Evolutionary conservation across 306 rosid genomes (phyloP).

Genomic region (Cucurbita maxima): DNA sequence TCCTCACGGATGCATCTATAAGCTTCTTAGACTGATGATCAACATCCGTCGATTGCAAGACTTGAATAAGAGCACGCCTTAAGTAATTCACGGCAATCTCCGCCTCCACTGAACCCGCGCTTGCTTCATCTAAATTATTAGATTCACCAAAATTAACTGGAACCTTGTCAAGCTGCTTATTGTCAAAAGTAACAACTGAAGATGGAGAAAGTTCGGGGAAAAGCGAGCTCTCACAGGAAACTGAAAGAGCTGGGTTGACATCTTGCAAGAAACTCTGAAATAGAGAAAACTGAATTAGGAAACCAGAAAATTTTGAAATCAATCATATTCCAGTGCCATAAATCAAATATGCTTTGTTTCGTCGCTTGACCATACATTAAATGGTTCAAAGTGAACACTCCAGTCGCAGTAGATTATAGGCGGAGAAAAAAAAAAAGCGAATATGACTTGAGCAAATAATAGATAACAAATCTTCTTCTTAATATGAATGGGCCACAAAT

Average conservation of each 20-base stretch:
- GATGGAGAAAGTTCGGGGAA: not conserved
- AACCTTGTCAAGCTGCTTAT: not conserved
- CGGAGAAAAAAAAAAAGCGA: not conserved
- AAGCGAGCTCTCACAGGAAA: not conserved
- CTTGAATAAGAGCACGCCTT: constrained; percentile 20
- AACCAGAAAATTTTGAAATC: not conserved
- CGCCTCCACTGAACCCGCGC: constrained; percentile 14
- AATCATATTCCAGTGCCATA: not conserved
- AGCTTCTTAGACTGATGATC: constrained; percentile 37
- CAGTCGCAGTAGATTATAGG: not conserved
- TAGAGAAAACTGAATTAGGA: not conserved
- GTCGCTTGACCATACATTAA: not conserved
- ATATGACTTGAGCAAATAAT: not conserved
- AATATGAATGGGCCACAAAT: not conserved
- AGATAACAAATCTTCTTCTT: not conserved
- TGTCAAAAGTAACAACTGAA: not conserved
- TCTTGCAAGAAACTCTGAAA: constrained; percentile 10
- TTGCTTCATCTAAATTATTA: not conserved
- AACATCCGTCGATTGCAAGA: constrained; percentile 14
- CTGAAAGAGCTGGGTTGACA: constrained; percentile 2
- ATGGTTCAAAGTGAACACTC: not conserved
- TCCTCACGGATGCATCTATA: constrained; percentile 29
- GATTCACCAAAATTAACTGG: not conserved
- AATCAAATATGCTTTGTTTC: not conserved
- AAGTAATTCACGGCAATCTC: constrained; percentile 22